Evolutionary conservation across 1,284 basidiomycete genomes (phyloP).

Genomic region (Volvariella surrecta): DNA sequence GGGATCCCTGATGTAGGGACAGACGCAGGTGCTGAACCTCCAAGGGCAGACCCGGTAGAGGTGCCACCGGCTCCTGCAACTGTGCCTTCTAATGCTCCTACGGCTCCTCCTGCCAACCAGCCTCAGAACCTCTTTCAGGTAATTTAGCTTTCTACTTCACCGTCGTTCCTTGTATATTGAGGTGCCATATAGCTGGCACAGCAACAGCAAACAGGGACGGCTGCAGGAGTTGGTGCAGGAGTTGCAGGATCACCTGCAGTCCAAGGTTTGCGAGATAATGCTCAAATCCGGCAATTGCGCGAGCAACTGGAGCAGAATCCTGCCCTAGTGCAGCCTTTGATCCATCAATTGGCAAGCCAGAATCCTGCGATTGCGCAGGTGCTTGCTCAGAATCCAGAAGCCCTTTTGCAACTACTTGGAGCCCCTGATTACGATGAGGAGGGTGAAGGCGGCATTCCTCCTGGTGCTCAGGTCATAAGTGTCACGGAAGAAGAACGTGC

Average conservation of each 20-base stretch:
- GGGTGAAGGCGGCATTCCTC: conserved; percentile 43
- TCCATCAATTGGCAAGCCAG: conserved; percentile 71
- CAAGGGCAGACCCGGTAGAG: conserved; percentile 21
- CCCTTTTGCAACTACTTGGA: conserved; percentile 58
- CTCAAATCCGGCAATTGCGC: conserved; percentile 62
- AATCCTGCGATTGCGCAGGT: conserved; percentile 72
- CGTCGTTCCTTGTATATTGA: conserved; percentile 5
- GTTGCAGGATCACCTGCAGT: conserved; percentile 32
- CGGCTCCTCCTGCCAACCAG: conserved; percentile 28
- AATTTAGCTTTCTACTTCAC: conserved; percentile 7
- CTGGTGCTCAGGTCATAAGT: conserved; percentile 62
- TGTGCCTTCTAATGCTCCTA: conserved; percentile 25
- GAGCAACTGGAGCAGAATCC: conserved; percentile 73
- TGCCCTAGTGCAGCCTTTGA: conserved; percentile 63
- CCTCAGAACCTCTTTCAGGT: conserved; percentile 77
- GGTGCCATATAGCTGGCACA: conserved; percentile 49
- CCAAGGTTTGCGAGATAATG: conserved; percentile 49
- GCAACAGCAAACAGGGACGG: conserved; percentile 47
- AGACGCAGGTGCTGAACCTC: conserved; percentile 29
- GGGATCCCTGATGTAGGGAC: conserved; percentile 72
- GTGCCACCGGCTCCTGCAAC: conserved; percentile 25
- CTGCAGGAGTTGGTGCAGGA: conserved; percentile 18
- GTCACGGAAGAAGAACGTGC: conserved; percentile 80
- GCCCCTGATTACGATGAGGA: conserved; percentile 33
- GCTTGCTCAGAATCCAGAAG: conserved; percentile 64